Percentiles rank a stretch among this genome's conserved stretches.
Evolutionary conservation across 2,329 filamentous ascomycete species (phyloP).

Genomic region (Xylariales sp.): DNA sequence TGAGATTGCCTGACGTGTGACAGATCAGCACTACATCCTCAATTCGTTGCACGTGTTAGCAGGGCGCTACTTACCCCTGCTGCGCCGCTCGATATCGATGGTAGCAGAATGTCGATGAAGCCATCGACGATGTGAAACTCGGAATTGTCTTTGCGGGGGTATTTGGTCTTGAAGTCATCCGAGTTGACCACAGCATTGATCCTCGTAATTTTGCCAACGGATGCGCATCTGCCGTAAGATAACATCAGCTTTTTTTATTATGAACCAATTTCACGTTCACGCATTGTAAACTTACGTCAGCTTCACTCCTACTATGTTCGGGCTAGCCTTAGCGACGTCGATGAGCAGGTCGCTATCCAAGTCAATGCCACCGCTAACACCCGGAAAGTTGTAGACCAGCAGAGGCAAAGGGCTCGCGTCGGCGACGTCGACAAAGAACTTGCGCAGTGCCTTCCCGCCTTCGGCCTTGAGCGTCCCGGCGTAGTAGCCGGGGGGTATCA

Average conservation of each 20-base stretch:
- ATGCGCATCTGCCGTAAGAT: constrained; percentile 30
- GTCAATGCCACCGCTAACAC: constrained; percentile 62
- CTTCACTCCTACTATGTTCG: constrained; percentile 57
- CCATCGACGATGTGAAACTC: constrained; percentile 13
- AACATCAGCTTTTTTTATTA: background rate
- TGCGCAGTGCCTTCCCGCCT: no score
- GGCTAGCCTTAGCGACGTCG: constrained; percentile 35
- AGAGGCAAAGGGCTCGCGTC: constrained; percentile 56
- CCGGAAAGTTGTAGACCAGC: constrained; percentile 71
- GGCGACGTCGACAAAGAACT: constrained; percentile 61
- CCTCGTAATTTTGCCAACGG: constrained; percentile 48
- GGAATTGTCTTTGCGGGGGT: constrained; percentile 2
- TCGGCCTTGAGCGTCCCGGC: no score
- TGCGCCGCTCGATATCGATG: constrained; percentile 11
- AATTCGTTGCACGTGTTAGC: no score
- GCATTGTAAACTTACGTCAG: no score
- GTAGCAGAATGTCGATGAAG: constrained; percentile 12
- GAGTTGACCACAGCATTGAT: constrained; percentile 10
- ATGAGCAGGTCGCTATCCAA: constrained; percentile 62
- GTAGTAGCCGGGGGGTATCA: constrained; percentile 60
- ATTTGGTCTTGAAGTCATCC: constrained; percentile 7
- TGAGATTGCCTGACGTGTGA: background rate
- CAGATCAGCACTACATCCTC: no score
- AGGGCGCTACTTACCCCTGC: constrained; percentile 10
- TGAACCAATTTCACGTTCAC: no score